Percentiles rank a stretch among this genome's conserved stretches.
Evolutionary conservation across 257 asterid genomes (phyloP).

Genomic region (Forsythia viridissima): DNA sequence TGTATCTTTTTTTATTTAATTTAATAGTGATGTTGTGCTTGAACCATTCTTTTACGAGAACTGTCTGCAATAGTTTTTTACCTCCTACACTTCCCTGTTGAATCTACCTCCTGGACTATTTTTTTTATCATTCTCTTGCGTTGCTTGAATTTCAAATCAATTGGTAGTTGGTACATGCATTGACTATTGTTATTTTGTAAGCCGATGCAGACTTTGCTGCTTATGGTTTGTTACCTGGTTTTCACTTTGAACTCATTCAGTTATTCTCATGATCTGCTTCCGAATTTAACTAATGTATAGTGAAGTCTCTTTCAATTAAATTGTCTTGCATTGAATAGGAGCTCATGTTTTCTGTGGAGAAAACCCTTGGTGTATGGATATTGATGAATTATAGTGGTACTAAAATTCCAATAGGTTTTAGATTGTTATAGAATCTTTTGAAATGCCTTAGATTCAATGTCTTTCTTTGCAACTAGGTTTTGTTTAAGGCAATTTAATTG

Average conservation of each 20-base stretch:
- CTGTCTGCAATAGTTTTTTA: background rate
- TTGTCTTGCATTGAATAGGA: background rate
- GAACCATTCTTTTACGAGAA: background rate
- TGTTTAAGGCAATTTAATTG: background rate
- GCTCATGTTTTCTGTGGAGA: background rate
- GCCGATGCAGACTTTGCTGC: background rate
- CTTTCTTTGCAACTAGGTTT: background rate
- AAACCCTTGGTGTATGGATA: background rate
- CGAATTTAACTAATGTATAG: background rate
- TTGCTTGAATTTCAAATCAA: background rate
- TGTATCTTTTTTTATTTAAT: background rate
- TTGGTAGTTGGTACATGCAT: background rate
- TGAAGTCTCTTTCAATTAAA: background rate
- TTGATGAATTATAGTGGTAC: background rate
- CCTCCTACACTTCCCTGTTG: background rate
- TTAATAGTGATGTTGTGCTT: background rate
- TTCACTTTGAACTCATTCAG: background rate
- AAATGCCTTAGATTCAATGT: background rate
- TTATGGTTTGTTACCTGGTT: background rate
- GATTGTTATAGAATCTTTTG: background rate
- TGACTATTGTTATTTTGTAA: background rate
- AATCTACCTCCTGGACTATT: background rate
- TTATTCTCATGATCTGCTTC: background rate
- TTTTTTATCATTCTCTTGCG: background rate
- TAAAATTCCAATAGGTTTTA: background rate